phyloP scores from a whole-genome alignment of 2,329 filamentous ascomycete species.

The Colletotrichum truncatum region DNA sequence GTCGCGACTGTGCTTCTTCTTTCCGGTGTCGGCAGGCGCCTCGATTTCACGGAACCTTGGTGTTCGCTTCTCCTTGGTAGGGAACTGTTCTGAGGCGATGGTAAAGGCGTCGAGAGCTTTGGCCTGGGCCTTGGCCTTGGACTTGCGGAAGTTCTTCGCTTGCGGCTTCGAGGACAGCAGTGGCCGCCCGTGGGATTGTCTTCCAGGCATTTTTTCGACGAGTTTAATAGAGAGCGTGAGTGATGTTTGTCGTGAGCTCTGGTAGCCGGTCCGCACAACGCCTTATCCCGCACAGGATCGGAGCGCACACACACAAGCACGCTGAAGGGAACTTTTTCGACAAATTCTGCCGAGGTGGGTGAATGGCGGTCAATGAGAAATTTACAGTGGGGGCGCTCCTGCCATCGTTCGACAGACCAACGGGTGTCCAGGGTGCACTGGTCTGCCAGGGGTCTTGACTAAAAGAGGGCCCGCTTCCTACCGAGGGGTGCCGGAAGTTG shows the following conservation, averaged over 20 bases:
- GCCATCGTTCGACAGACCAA: neutral
- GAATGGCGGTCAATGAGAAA: constrained; percentile 30
- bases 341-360: constrained; percentile 31
- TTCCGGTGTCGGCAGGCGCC: constrained; percentile 40
- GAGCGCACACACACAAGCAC: neutral
- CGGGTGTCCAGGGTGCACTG: neutral
- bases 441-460: constrained; percentile 7
- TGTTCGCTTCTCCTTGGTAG: constrained; percentile 56
- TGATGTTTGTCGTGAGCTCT: neutral
- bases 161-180: constrained; percentile 50
- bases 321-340: constrained; percentile 23
- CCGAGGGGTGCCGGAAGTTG: constrained; percentile 16
- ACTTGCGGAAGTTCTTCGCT: constrained; percentile 49
- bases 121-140: constrained; percentile 56
- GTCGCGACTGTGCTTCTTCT: constrained; percentile 33
- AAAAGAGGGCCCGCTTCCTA: constrained; percentile 12
- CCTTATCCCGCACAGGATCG: neutral
- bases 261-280: neutral
- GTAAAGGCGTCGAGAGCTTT: constrained; percentile 67
- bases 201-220: constrained; percentile 59
- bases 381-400: constrained; percentile 22
- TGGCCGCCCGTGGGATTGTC: constrained; percentile 66
- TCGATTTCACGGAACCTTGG: constrained; percentile 63
- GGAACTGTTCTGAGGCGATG: constrained; percentile 63
- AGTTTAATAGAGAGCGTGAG: neutral